A percentile compares a stretch with the other conserved stretches of the same genome.
These are phyloP conservation scores for Nemophila menziesii DNA, from an alignment of 257 asterid species.

Conservation along the genomic window DNA sequence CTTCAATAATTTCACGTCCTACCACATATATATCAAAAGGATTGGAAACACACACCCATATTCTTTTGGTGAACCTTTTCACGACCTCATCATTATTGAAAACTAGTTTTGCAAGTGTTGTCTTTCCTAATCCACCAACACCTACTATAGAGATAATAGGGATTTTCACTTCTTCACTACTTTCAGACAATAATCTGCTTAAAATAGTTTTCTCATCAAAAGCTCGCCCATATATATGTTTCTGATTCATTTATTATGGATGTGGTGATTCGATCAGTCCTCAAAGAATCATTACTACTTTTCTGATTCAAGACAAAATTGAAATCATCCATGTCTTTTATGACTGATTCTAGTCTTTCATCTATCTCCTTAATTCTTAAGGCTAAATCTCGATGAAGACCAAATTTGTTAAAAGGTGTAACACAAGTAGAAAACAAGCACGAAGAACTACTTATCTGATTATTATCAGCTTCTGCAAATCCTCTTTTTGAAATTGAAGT, in stretches of 20 bases:
- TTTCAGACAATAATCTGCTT: slow-evolving; percentile 8
- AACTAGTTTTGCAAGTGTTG: slow-evolving; percentile 15
- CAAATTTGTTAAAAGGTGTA: not conserved
- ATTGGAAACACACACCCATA: slow-evolving; percentile 14
- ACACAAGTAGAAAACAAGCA: slow-evolving; percentile 1
- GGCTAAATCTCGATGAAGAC: slow-evolving; percentile 7
- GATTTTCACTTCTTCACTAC: not conserved
- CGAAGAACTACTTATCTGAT: slow-evolving; percentile 7
- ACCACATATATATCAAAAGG: slow-evolving; percentile 11
- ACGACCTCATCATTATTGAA: slow-evolving; percentile 16
- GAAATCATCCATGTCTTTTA: slow-evolving; percentile 10
- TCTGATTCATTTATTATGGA: slow-evolving; percentile 6
- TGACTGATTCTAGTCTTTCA: slow-evolving; percentile 6
- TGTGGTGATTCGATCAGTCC: slow-evolving; percentile 8
- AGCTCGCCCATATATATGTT: slow-evolving; percentile 14
- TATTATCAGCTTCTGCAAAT: slow-evolving; percentile 6
- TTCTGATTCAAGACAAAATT: slow-evolving; percentile 2
- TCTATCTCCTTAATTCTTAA: slow-evolving; percentile 10
- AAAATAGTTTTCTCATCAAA: slow-evolving; percentile 9
- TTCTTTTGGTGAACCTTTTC: slow-evolving; percentile 7
- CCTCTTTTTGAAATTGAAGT: not conserved
- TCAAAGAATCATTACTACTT: not conserved
- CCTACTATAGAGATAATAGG: slow-evolving; percentile 8
- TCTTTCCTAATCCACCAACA: slow-evolving; percentile 18
- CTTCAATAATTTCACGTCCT: slow-evolving; percentile 6